Evolutionary conservation across 345 rosid species (phyloP).

Genomic region (Sisymbrium irio): DNA sequence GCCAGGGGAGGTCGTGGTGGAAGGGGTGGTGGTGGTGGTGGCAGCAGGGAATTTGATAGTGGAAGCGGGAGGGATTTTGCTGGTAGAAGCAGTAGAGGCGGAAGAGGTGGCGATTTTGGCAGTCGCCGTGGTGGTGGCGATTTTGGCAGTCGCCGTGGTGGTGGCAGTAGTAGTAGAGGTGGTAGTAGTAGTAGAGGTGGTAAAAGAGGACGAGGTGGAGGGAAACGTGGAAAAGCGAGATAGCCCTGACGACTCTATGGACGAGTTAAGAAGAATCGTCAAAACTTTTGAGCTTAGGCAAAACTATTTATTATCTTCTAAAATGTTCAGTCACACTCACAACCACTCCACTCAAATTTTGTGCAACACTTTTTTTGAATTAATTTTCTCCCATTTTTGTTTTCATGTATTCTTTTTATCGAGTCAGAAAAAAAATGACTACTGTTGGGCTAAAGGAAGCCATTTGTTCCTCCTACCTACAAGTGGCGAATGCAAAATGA

Average conservation of each 20-base stretch:
- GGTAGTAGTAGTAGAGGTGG: slow-evolving; percentile 22
- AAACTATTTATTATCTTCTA: neutral
- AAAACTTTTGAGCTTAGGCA: slow-evolving; percentile 2
- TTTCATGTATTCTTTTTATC: neutral
- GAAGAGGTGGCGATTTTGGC: slow-evolving; percentile 32
- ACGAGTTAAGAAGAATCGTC: neutral
- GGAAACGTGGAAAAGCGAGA: slow-evolving; percentile 32
- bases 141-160: slow-evolving; percentile 13
- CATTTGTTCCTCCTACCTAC: neutral
- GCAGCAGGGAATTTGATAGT: slow-evolving; percentile 26
- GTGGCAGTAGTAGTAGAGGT: neutral
- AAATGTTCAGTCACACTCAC: neutral
- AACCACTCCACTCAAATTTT: slow-evolving; percentile 1
- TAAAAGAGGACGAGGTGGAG: slow-evolving; percentile 26
- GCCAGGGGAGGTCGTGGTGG: slow-evolving; percentile 30
- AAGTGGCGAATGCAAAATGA: neutral
- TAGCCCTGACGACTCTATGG: neutral
- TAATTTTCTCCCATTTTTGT: neutral
- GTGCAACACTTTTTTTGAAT: neutral
- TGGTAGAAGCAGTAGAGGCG: slow-evolving; percentile 40
- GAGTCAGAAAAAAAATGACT: neutral
- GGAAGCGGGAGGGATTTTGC: slow-evolving; percentile 28
- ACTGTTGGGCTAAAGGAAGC: neutral
- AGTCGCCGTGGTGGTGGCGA: neutral
- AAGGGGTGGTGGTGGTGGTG: slow-evolving; percentile 7